These are phyloP conservation scores for Marasmius fiardii DNA, from an alignment of 1,284 basidiomycete species.

Conservation along the genomic window DNA sequence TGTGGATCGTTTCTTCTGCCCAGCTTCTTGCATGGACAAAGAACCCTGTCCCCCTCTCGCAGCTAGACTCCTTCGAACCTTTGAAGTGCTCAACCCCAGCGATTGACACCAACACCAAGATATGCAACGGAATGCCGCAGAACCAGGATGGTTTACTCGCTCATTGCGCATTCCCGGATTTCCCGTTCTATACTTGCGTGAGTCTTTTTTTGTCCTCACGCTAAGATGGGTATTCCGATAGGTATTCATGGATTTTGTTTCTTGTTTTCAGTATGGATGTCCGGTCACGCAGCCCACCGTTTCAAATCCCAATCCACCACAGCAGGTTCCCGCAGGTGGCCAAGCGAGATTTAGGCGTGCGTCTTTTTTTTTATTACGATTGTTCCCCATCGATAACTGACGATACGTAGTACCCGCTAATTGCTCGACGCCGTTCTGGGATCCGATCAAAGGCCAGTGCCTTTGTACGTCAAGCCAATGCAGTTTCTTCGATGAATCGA, in stretches of 20 bases:
- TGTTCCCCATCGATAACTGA: not conserved
- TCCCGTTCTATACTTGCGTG: conserved; percentile 77
- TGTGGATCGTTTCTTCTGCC: conserved; percentile 75
- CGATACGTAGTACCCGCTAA: conserved; percentile 54
- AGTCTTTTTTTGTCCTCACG: conserved; percentile 21
- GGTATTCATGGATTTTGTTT: not conserved
- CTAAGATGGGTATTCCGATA: not conserved
- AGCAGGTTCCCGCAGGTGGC: conserved; percentile 42
- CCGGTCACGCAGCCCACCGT: conserved; percentile 53
- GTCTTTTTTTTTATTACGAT: conserved; percentile 20
- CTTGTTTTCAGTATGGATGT: conserved; percentile 60
- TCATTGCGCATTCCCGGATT: conserved; percentile 66
- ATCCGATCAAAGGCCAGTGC: conserved; percentile 65
- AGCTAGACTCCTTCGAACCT: conserved; percentile 49
- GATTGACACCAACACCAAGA: conserved; percentile 47
- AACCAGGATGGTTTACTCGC: conserved; percentile 60
- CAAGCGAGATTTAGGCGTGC: conserved; percentile 50
- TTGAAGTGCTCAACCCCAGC: conserved; percentile 64
- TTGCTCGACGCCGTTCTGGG: conserved; percentile 80
- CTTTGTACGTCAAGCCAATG: conserved; percentile 56
- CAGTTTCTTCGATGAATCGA: conserved; percentile 58
- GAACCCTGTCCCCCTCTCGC: conserved; percentile 63
- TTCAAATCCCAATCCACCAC: conserved; percentile 62
- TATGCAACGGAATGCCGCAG: conserved; percentile 72
- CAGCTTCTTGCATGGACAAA: conserved; percentile 76